Conservation (phyloP, 768 basidiomycete genomes). For the Termitomyces sp. region DNA sequence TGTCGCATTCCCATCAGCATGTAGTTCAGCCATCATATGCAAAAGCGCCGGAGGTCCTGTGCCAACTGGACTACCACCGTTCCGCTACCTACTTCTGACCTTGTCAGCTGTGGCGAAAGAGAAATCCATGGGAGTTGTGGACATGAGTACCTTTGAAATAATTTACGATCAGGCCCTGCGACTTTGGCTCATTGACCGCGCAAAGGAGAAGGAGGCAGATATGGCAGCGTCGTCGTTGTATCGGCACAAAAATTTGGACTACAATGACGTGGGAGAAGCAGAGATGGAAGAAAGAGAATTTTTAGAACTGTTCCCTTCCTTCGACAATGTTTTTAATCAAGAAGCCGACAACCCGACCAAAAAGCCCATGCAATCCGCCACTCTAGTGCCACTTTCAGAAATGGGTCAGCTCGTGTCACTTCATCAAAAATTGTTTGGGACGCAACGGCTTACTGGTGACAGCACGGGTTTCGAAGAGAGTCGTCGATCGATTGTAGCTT, state of each 20-base stretch:
- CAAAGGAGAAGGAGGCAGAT: slow-evolving; percentile 59
- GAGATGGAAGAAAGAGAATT: slow-evolving; percentile 85
- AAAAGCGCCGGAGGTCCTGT: slow-evolving; percentile 18
- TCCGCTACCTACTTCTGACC: slow-evolving; percentile 39
- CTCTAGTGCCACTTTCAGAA: slow-evolving; percentile 29
- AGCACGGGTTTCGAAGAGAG: slow-evolving; percentile 24
- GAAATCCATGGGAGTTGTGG: slow-evolving; percentile 32
- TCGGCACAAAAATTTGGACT: slow-evolving; percentile 49
- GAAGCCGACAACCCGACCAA: slow-evolving; percentile 10
- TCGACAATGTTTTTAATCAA: slow-evolving; percentile 53
- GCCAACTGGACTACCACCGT: slow-evolving; percentile 26
- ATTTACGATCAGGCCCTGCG: slow-evolving; percentile 66
- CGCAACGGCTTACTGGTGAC: background rate
- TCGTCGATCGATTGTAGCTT: slow-evolving; percentile 27
- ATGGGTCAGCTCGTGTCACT: slow-evolving; percentile 38
- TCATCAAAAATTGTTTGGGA: slow-evolving; percentile 40
- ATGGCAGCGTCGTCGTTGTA: slow-evolving; percentile 73
- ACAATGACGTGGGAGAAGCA: slow-evolving; percentile 57
- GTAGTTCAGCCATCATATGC: slow-evolving; percentile 33
- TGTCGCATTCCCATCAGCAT: slow-evolving; percentile 50
- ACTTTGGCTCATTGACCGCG: slow-evolving; percentile 83
- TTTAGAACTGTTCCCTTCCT: slow-evolving; percentile 78
- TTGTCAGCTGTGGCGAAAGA: slow-evolving; percentile 45
- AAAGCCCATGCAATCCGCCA: slow-evolving; percentile 8
- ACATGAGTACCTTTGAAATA: slow-evolving; percentile 34